Percentiles rank a stretch among this genome's conserved stretches.
Evolutionary conservation across 306 rosid genomes (phyloP).

Genomic region (Castanea sativa): DNA sequence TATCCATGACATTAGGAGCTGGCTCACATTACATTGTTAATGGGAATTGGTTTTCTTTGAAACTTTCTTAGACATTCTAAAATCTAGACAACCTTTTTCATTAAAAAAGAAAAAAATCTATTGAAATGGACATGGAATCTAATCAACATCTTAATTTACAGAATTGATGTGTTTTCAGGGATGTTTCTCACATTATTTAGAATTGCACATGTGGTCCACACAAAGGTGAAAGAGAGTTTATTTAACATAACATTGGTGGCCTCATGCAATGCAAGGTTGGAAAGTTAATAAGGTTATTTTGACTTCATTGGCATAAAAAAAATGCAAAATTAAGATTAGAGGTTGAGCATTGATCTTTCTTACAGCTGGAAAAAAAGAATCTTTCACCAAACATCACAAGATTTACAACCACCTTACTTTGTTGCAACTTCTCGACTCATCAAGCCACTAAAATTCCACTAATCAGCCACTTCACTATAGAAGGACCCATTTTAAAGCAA

Average conservation of each 20-base stretch:
- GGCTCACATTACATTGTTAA: not conserved
- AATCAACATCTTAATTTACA: too few relatives aligned
- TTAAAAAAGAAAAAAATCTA: too few relatives aligned
- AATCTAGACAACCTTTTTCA: not conserved
- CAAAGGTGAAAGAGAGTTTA: too few relatives aligned
- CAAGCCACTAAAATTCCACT: too few relatives aligned
- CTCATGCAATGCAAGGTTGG: not conserved
- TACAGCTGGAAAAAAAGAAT: not conserved
- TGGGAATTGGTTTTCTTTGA: not conserved
- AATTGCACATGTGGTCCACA: too few relatives aligned
- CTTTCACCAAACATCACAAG: not conserved
- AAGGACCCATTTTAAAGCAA: too few relatives aligned
- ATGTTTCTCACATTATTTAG: not conserved
- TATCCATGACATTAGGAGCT: not conserved
- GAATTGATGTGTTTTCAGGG: not conserved
- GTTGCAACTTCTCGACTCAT: too few relatives aligned
- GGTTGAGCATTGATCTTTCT: not conserved
- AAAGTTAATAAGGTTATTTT: not conserved
- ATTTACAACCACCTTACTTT: too few relatives aligned
- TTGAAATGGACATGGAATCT: not conserved
- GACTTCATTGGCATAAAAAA: not conserved
- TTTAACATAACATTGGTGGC: too few relatives aligned
- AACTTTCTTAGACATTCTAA: not conserved
- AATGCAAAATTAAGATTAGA: not conserved
- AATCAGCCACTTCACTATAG: too few relatives aligned